Evolutionary conservation across 257 asterid genomes (phyloP), one percentile per base, ranked within the genome.

Genomic region (Mitragyna speciosa): DNA sequence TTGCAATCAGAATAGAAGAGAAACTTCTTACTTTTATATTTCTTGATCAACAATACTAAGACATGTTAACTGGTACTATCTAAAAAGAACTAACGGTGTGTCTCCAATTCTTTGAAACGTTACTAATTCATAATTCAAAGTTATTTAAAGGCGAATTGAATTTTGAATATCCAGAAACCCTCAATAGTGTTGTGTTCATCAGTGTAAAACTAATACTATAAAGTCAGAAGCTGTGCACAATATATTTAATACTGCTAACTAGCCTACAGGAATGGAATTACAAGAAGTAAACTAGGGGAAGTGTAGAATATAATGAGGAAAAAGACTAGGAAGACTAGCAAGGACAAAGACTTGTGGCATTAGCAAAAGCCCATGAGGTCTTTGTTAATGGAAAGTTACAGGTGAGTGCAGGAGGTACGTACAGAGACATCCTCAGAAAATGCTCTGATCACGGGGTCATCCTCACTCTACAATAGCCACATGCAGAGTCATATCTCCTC

Each of bases 321-420:
- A 78, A 64, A 54, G 83, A 82, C 79, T 70, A 73, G 52, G 30
- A 78, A 75, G 65, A 43, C 30, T 49, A 78, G 73, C 59, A 79
- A 72, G 76, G 85, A 85, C 77, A 79, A 72, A 69, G 82, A 78
- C 73, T 41, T 52, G 15, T 54, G 54, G 71, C 80, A 80, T 77
- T 78, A 77, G 31, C 81, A 75, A 8, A n/a, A 75, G 51, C 6
- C 48, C 22, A 31, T 22, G 68, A 68, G 49, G 68, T 43, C 74
- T 33, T 56, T 80, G 78, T 75, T 79, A 75, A 78, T 73, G 56
- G 43, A 72, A 76, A 80, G 78, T 52, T 72, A 76, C 76, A 51
- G 76, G 70, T 64, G 56, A 67, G 41, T 22, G 59, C 48, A 36
- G 75, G 49, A 14, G 41, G 4, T 1, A 36, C 20, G 71, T 64